Percentiles rank a stretch among this genome's conserved stretches.
These are phyloP conservation scores for Euphorbia schlechtendalii DNA, from an alignment of 441 rosid genomes.

Conservation along the genomic window DNA sequence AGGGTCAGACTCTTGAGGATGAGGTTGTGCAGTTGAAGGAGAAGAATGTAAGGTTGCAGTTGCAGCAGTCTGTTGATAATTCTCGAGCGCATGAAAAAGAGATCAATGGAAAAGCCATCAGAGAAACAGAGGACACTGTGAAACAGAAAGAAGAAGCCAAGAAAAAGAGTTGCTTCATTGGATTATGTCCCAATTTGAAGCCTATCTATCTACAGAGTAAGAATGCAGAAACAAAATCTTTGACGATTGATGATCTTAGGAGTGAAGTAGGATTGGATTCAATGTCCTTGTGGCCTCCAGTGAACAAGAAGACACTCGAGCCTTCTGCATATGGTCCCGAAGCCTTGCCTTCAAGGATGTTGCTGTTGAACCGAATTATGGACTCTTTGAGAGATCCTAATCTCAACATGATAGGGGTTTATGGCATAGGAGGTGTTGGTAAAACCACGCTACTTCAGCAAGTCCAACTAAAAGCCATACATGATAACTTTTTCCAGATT, in stretches of 20 bases:
- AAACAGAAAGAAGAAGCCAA: background rate
- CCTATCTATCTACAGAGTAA: background rate
- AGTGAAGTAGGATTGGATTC: background rate
- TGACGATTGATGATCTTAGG: background rate
- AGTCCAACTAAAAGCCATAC: background rate
- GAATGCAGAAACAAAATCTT: background rate
- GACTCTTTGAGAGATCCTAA: background rate
- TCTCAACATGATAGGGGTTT: background rate
- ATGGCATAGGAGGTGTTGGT: too few species aligned
- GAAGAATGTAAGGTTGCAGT: too few species aligned
- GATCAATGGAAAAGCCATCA: too few species aligned
- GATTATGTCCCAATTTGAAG: background rate
- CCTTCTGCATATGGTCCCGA: background rate
- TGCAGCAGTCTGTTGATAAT: too few species aligned
- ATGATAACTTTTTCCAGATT: background rate
- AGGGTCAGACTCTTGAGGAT: too few species aligned
- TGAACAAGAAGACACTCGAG: background rate
- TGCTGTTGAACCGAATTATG: background rate
- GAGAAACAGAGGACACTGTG: too few species aligned
- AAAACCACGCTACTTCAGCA: background rate
- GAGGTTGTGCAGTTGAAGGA: too few species aligned
- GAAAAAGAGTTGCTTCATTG: background rate
- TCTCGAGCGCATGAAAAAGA: too few species aligned
- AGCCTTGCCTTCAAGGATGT: background rate
- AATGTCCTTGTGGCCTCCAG: background rate